These are phyloP conservation scores for Fusarium sulawesiense DNA, from an alignment of 2,329 filamentous ascomycete species.

Conservation along the genomic window DNA sequence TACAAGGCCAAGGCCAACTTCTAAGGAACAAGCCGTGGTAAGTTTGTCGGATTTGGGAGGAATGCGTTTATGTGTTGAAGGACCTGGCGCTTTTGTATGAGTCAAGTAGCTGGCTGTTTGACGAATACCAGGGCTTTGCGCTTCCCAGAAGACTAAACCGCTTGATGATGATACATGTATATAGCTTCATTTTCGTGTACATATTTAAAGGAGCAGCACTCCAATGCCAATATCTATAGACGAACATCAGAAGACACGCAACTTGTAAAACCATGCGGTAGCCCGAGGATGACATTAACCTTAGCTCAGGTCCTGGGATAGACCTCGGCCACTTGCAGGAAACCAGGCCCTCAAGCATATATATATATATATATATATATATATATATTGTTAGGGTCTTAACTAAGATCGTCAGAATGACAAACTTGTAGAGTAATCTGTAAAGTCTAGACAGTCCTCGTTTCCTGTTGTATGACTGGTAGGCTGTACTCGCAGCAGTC, in stretches of 20 bases:
- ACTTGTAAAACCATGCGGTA: background rate
- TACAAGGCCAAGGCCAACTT: conserved; percentile 51
- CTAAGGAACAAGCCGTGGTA: conserved; percentile 4
- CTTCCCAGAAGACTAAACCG: background rate
- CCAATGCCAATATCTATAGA: background rate
- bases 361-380: background rate
- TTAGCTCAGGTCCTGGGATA: background rate
- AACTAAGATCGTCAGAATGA: background rate
- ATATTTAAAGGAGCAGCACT: conserved; percentile 19
- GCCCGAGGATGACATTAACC: background rate
- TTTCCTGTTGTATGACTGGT: background rate
- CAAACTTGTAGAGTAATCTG: background rate
- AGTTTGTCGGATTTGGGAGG: background rate
- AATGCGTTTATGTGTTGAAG: background rate
- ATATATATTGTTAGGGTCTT: background rate
- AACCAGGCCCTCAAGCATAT: background rate
- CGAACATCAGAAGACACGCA: background rate
- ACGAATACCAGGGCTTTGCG: background rate
- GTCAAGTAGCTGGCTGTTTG: conserved; percentile 29
- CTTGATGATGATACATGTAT: background rate
- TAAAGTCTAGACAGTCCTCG: background rate
- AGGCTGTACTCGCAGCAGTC: background rate
- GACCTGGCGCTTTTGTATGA: background rate
- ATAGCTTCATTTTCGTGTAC: conserved; percentile 29
- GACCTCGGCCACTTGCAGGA: background rate